Percentiles rank a stretch among this genome's conserved stretches.
phyloP scores from a whole-genome alignment of 805 yeast genomes.

The Zygosaccharomyces bailii region DNA sequence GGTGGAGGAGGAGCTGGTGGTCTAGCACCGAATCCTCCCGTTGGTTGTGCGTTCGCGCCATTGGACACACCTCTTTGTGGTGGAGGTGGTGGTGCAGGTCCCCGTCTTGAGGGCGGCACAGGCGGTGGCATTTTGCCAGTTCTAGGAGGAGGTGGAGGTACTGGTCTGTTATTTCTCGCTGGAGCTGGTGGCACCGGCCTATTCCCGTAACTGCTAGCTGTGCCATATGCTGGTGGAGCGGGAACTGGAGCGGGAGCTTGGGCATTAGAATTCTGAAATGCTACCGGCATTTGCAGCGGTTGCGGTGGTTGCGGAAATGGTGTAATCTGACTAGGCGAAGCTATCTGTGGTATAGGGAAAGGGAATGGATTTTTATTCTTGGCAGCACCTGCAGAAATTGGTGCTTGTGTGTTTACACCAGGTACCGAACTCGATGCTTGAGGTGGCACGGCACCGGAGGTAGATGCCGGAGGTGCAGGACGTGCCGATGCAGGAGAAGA shows the following conservation, averaged over 20 bases:
- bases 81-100: slow-evolving; percentile 27
- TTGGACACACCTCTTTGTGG: slow-evolving; percentile 17
- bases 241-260: slow-evolving; percentile 5
- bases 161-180: slow-evolving; percentile 19
- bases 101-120: slow-evolving; percentile 26
- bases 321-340: slow-evolving; percentile 8
- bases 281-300: slow-evolving; percentile 11
- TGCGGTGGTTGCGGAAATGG: slow-evolving; percentile 17
- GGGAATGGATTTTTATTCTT: slow-evolving; percentile 20
- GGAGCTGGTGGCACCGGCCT: slow-evolving; percentile 27
- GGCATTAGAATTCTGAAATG: slow-evolving; percentile 6
- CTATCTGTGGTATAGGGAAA: slow-evolving; percentile 17
- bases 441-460: not conserved
- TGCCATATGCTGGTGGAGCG: slow-evolving; percentile 2
- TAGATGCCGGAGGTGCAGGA: slow-evolving; percentile 25
- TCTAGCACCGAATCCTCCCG: slow-evolving; percentile 11
- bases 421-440: slow-evolving; percentile 9
- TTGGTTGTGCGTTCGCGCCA: slow-evolving; percentile 13
- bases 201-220: not conserved
- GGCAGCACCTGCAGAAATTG: slow-evolving; percentile 13
- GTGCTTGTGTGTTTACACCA: slow-evolving; percentile 11
- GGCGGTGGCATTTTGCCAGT: slow-evolving; percentile 20
- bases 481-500: slow-evolving; percentile 19
- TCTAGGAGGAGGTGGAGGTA: slow-evolving; percentile 22
- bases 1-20: slow-evolving; percentile 31